Conservation (phyloP, 2,329 filamentous ascomycete genomes). For the Microdochium nivale region DNA sequence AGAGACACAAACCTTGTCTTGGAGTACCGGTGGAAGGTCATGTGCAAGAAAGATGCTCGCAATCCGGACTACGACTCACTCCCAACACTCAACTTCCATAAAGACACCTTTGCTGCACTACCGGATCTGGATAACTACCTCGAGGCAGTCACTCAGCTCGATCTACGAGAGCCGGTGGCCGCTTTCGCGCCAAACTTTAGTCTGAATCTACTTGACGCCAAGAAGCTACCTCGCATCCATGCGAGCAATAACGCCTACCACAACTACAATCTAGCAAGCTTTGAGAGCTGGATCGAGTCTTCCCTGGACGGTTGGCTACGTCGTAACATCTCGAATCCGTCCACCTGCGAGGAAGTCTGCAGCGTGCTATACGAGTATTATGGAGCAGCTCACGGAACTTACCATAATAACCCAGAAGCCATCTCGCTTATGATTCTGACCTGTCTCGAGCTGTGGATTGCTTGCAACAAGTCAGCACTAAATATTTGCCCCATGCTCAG, state of each 20-base stretch:
- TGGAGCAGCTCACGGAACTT: slow-evolving; percentile 14
- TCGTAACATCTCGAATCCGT: slow-evolving; percentile 9
- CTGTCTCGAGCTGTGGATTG: slow-evolving; percentile 49
- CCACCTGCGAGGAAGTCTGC: slow-evolving; percentile 19
- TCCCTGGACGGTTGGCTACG: background rate
- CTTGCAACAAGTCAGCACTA: slow-evolving; percentile 39
- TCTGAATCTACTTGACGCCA: slow-evolving; percentile 1
- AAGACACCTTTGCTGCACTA: slow-evolving; percentile 7
- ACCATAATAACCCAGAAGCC: slow-evolving; percentile 31
- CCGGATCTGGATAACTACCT: slow-evolving; percentile 5
- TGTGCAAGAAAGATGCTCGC: background rate
- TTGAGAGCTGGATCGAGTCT: slow-evolving; percentile 39
- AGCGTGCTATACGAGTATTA: slow-evolving; percentile 25
- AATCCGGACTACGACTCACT: background rate
- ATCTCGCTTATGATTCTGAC: slow-evolving; percentile 48
- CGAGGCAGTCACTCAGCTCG: background rate
- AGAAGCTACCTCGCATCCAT: slow-evolving; percentile 3
- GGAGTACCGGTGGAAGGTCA: background rate
- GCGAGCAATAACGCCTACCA: slow-evolving; percentile 8
- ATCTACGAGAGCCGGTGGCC: background rate
- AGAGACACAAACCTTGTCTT: background rate
- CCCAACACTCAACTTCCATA: slow-evolving; percentile 7
- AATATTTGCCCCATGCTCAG: slow-evolving; percentile 27
- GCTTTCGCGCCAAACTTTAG: background rate
- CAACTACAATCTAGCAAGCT: slow-evolving; percentile 19